Conservation (phyloP, 148 eudicot genomes). For the Drosera capensis region DNA sequence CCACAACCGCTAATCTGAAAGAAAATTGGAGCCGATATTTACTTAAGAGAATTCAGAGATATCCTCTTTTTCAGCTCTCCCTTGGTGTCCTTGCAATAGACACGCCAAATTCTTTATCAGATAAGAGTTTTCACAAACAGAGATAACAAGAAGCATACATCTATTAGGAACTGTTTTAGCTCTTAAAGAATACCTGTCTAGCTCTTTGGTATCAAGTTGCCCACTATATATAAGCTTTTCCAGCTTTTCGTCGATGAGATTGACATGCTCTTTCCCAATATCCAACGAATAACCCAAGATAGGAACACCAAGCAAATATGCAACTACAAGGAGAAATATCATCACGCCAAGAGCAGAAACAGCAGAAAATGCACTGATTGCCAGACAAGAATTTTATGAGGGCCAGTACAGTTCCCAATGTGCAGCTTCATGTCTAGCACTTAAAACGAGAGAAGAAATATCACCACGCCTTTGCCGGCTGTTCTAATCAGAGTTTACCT, state of each 20-base stretch:
- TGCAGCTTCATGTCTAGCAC: no score
- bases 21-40: background rate
- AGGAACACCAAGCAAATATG: conserved; percentile 86
- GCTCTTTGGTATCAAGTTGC: conserved; percentile 78
- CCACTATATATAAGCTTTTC: conserved; percentile 93
- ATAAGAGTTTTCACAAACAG: no score
- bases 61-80: no score
- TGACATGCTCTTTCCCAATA: conserved; percentile 91
- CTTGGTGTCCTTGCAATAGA: background rate
- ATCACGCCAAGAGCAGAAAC: background rate
- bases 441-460: background rate
- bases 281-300: conserved; percentile 85
- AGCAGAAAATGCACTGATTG: no score
- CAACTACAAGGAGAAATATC: conserved; percentile 25
- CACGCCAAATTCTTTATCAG: no score
- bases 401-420: no score
- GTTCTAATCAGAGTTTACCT: conserved; percentile 21
- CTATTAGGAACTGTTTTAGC: no score
- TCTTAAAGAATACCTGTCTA: conserved; percentile 55
- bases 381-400: no score
- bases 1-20: conserved; percentile 71
- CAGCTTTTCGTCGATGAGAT: conserved; percentile 66
- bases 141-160: no score
- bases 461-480: background rate
- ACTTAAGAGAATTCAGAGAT: background rate